Conservation (phyloP, 768 basidiomycete species). For the Leccinum ochraceum region DNA sequence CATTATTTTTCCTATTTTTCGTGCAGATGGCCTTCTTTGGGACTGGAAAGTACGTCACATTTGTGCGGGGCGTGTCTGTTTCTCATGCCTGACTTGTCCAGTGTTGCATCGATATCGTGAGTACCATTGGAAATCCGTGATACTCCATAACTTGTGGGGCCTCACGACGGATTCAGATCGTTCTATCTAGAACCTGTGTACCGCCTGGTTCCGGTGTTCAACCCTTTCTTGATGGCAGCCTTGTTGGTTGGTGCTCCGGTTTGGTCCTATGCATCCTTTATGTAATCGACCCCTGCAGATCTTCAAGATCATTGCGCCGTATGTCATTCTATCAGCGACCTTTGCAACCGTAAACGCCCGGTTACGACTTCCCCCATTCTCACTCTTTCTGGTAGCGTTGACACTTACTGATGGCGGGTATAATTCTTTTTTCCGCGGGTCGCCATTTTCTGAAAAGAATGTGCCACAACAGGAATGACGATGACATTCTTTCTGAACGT, state of each 20-base stretch:
- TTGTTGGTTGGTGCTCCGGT: slow-evolving; percentile 51
- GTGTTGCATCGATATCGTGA: slow-evolving; percentile 82
- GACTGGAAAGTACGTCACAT: slow-evolving; percentile 67
- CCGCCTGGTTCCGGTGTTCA: slow-evolving; percentile 82
- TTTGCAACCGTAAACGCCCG: slow-evolving; percentile 70
- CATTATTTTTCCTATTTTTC: slow-evolving; percentile 82
- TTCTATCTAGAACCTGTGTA: slow-evolving; percentile 91
- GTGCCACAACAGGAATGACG: slow-evolving; percentile 61
- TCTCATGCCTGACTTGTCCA: slow-evolving; percentile 29
- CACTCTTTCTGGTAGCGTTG: slow-evolving; percentile 75
- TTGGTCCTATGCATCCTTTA: slow-evolving; percentile 5
- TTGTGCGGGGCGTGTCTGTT: not conserved
- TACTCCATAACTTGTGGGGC: not conserved
- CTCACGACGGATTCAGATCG: slow-evolving; percentile 42
- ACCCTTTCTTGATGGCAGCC: slow-evolving; percentile 79
- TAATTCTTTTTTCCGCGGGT: not conserved
- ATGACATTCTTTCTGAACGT: slow-evolving; percentile 83
- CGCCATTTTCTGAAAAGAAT: not conserved
- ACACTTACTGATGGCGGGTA: slow-evolving; percentile 42
- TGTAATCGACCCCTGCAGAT: slow-evolving; percentile 41
- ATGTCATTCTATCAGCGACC: slow-evolving; percentile 68
- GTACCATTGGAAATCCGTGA: slow-evolving; percentile 25
- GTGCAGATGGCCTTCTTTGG: slow-evolving; percentile 88
- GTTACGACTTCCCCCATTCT: slow-evolving; percentile 74
- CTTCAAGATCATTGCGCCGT: slow-evolving; percentile 83